Conservation (phyloP, 2,329 filamentous ascomycete genomes). For the Fusarium sp. region DNA sequence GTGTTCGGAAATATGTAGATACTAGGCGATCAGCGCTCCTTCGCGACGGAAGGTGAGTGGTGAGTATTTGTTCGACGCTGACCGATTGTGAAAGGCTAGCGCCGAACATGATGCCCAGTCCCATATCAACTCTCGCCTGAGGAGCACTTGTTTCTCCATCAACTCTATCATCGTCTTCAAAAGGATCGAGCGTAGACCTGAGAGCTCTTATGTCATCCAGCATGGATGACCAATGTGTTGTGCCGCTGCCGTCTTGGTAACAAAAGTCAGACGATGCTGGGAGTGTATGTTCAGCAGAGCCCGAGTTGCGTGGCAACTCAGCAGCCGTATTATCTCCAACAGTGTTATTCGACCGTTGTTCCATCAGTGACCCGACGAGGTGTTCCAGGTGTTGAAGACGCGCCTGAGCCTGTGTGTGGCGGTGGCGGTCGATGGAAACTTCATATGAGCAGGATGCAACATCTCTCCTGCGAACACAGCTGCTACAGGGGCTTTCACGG, state of each 20-base stretch:
- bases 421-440: not conserved
- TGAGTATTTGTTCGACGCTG: not conserved
- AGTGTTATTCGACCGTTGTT: not conserved
- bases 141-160: not conserved
- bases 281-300: not conserved
- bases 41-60: not conserved
- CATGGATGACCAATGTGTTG: slow-evolving; percentile 3
- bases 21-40: not conserved
- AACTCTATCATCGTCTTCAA: not conserved
- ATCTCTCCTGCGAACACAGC: slow-evolving; percentile 1
- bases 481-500: not conserved
- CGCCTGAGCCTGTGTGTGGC: not conserved
- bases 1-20: not conserved
- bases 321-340: not conserved
- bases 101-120: not conserved
- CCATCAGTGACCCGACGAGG: not conserved
- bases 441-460: not conserved
- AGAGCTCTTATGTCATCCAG: not conserved
- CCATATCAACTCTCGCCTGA: not conserved
- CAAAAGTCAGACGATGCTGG: not conserved
- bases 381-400: not conserved
- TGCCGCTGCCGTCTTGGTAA: not conserved
- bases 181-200: not conserved
- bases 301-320: too few relatives aligned
- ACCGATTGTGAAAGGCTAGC: not conserved